These are phyloP conservation scores for Aspergillus intermedius DNA, from an alignment of 2,329 filamentous ascomycete genomes.

Conservation along the genomic window DNA sequence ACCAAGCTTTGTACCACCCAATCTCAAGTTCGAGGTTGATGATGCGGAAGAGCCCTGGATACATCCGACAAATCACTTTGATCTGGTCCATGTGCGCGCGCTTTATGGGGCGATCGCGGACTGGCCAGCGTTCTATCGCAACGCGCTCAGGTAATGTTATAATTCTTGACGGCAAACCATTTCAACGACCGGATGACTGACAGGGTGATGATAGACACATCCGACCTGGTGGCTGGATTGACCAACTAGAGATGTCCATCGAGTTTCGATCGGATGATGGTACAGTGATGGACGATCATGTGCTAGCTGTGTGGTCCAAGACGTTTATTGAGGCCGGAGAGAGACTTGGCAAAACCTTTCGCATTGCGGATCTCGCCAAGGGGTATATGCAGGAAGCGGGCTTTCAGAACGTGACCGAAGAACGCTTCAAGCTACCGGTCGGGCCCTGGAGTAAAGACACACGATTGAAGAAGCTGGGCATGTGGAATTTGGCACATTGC, in stretches of 20 bases:
- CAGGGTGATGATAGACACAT: conserved; percentile 9
- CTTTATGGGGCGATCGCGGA: conserved; percentile 18
- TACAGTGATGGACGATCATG: conserved; percentile 16
- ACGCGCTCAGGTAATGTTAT: conserved; percentile 11
- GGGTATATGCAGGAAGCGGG: conserved; percentile 23
- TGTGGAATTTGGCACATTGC: conserved; percentile 19
- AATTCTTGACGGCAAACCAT: not conserved
- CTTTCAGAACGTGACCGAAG: conserved; percentile 24
- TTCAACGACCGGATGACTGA: not conserved
- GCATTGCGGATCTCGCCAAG: conserved; percentile 14
- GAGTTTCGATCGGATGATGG: conserved; percentile 18
- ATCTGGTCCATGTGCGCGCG: conserved; percentile 46
- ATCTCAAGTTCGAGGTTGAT: conserved; percentile 64
- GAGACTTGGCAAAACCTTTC: conserved; percentile 24
- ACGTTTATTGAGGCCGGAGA: conserved; percentile 24
- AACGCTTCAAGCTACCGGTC: conserved; percentile 22
- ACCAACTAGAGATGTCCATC: conserved; percentile 22
- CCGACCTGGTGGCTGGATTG: conserved; percentile 20
- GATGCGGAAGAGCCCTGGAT: conserved; percentile 55
- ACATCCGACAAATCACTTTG: conserved; percentile 41
- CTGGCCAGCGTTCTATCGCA: conserved; percentile 17
- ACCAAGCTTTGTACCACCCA: conserved; percentile 55
- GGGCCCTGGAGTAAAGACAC: conserved; percentile 24
- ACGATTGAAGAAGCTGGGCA: conserved; percentile 22
- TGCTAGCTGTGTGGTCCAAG: conserved; percentile 20